A percentile compares a stretch with the other conserved stretches of the same genome.
phyloP scores from a whole-genome alignment of 495 filamentous ascomycete genomes.

The Oidiodendron maius region DNA sequence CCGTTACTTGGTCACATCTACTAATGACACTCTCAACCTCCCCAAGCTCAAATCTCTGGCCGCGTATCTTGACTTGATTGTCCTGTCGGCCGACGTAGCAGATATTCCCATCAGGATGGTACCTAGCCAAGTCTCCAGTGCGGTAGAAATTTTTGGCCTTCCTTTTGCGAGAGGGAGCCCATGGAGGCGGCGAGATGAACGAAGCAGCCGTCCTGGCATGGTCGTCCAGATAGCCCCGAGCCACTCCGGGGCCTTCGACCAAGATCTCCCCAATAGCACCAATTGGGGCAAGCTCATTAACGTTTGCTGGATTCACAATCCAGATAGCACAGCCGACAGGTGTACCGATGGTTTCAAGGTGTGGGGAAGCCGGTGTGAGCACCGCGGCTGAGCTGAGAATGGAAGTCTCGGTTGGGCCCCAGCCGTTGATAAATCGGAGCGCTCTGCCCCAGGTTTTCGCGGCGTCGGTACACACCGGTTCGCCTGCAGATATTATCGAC shows the following conservation, averaged over 20 bases:
- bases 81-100: constrained; percentile 21
- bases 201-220: not conserved
- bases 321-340: not conserved
- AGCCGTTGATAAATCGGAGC: not conserved
- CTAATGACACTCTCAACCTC: no score
- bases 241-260: constrained; percentile 42
- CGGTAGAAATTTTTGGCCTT: not conserved
- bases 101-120: constrained; percentile 42
- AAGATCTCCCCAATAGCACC: constrained; percentile 44
- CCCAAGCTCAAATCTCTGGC: constrained; percentile 24
- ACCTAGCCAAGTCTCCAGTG: constrained; percentile 36
- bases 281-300: constrained; percentile 41
- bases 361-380: not conserved
- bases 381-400: not conserved
- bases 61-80: constrained; percentile 24
- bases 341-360: not conserved
- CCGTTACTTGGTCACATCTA: no score
- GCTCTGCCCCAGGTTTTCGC: not conserved
- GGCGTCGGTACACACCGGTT: not conserved
- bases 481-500: not conserved
- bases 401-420: not conserved
- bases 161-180: not conserved
- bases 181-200: not conserved
- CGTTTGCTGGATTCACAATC: constrained; percentile 28
- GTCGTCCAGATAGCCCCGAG: constrained; percentile 37